Evolutionary conservation across 148 eudicot species (phyloP).

Genomic region (Rhododendron ferrugineum): DNA sequence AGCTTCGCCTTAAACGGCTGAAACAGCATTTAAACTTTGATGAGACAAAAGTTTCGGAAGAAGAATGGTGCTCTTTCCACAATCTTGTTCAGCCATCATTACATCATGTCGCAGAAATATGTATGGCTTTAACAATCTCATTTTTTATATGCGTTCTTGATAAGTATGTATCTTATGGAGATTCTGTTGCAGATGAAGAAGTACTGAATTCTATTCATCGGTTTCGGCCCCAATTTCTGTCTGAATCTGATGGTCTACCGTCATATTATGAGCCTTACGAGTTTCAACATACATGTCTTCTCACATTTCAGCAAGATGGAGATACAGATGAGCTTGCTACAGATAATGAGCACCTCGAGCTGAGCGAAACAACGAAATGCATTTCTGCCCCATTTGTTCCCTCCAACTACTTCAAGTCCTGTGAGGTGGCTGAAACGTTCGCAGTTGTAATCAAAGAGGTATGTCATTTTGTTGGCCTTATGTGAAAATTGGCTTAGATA

Average conservation of each 20-base stretch:
- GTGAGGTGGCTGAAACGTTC: conserved; percentile 53
- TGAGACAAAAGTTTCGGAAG: conserved; percentile 46
- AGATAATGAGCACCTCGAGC: conserved; percentile 31
- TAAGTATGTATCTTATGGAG: conserved; percentile 1
- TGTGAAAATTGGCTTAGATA: conserved; percentile 2
- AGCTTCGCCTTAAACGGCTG: conserved; percentile 51
- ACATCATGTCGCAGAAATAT: conserved; percentile 61
- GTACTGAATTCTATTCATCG: conserved; percentile 62
- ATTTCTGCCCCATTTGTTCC: conserved; percentile 60
- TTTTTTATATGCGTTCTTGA: not conserved
- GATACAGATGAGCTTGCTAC: conserved; percentile 26
- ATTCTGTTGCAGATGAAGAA: conserved; percentile 66
- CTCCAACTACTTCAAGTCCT: conserved; percentile 35
- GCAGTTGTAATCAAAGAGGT: conserved; percentile 74
- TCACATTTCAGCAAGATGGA: conserved; percentile 29
- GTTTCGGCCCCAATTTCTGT: conserved; percentile 66
- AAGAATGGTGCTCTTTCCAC: conserved; percentile 85
- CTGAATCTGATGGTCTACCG: conserved; percentile 50
- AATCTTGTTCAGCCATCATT: conserved; percentile 70
- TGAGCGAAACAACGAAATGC: conserved; percentile 40
- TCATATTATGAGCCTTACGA: conserved; percentile 54
- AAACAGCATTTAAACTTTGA: conserved; percentile 33
- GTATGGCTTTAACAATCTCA: conserved; percentile 34
- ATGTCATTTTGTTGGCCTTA: conserved; percentile 10
- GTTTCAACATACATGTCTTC: conserved; percentile 54